phyloP scores from a whole-genome alignment of 371 early-diverging fungal genomes.

The Apophysomyces trapeziformis region DNA sequence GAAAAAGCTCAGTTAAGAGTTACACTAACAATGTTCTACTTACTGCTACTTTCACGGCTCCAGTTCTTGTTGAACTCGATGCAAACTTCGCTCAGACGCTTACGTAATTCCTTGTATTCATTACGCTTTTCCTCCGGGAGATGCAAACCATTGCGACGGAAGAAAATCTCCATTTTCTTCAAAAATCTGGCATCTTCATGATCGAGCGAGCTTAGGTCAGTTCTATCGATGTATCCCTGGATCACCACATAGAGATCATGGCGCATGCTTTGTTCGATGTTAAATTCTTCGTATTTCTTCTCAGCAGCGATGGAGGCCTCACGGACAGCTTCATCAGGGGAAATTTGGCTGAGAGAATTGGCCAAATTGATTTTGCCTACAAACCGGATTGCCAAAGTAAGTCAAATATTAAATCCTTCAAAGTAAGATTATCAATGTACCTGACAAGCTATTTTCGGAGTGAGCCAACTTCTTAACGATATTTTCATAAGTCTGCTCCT shows the following conservation, averaged over 20 bases:
- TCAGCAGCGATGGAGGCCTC: constrained; percentile 74
- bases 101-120: constrained; percentile 64
- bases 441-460: constrained; percentile 54
- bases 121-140: constrained; percentile 64
- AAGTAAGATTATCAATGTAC: constrained; percentile 15
- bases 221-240: constrained; percentile 56
- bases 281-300: constrained; percentile 67
- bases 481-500: constrained; percentile 62
- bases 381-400: neutral
- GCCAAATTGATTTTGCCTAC: constrained; percentile 52
- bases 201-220: constrained; percentile 50
- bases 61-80: constrained; percentile 71
- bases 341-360: constrained; percentile 68
- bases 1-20: neutral
- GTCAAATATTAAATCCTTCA: neutral
- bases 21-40: constrained; percentile 14
- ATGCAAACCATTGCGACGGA: constrained; percentile 73
- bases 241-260: constrained; percentile 74
- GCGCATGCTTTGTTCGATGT: constrained; percentile 79
- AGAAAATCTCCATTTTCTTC: constrained; percentile 64
- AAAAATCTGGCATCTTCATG: constrained; percentile 73
- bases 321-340: constrained; percentile 69
- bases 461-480: constrained; percentile 61
- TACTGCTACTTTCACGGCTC: constrained; percentile 62
- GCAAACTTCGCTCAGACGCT: constrained; percentile 67